Percentiles rank a stretch among this genome's conserved stretches.
Conservation (phyloP, 495 filamentous ascomycete genomes). For the Lophiostoma macrostomum region DNA sequence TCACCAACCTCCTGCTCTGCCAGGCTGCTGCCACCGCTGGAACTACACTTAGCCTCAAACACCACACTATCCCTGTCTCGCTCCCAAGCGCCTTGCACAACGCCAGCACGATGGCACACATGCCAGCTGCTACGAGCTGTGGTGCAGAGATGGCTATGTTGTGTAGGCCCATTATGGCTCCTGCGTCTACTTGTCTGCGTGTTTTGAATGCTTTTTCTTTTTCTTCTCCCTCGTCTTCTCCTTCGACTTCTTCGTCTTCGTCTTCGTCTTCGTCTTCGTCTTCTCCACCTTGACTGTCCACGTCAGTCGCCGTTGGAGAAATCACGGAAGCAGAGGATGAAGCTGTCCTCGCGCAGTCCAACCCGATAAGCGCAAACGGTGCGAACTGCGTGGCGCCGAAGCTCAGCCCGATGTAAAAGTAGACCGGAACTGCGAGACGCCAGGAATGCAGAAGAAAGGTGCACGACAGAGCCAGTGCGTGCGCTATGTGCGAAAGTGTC, state of each 20-base stretch:
- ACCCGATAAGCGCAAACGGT: background rate
- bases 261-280: no score
- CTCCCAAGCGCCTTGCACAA: background rate
- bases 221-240: no score
- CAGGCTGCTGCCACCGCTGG: background rate
- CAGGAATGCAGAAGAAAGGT: background rate
- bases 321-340: no score
- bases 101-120: background rate
- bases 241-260: no score
- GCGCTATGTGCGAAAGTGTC: background rate
- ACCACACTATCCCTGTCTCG: background rate
- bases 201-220: no score
- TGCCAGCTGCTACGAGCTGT: background rate
- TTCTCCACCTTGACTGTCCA: no score
- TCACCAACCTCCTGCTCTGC: background rate
- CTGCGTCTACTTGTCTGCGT: no score
- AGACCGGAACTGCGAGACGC: background rate
- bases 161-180: conserved; percentile 1
- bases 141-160: background rate
- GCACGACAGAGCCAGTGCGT: background rate
- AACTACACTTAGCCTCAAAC: background rate
- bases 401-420: background rate
- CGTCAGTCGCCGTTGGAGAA: no score
- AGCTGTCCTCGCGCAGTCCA: no score
- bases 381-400: conserved; percentile 2